Evolutionary conservation across 2,329 filamentous ascomycete genomes (phyloP), one percentile per base, ranked within the genome.

Genomic region (Fusarium sp.): DNA sequence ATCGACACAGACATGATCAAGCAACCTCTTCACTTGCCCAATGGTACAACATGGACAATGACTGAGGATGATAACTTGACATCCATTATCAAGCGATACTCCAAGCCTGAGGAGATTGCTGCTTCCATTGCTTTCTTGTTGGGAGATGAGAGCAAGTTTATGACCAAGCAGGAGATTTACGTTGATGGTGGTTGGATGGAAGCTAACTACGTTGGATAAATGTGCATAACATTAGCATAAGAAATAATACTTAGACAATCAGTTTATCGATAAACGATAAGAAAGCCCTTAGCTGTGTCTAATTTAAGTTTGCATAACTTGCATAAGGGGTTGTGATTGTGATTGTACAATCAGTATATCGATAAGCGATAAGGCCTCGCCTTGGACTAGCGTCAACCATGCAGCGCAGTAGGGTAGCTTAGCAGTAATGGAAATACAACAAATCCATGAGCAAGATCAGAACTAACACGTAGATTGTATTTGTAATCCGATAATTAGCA

Each of bases 111-210:
- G 5, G 77, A 80, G 24, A 58, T 80, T 27, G 74, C 78, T 1
- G 73, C 74, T 1, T 65, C 74, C 0, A 75, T 80, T n/a, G 74
- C 72, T 0, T 80, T 78, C 24, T 65, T 80, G 0, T 62, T 80
- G 2, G 69, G 76, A 4, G 75, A 78, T 20, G 78, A 80, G 65
- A 77, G 73, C 58, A 77, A 68, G 44, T 79, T 78, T 29, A 71
- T 80, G 41, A 75, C 73, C 18, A 75, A 75, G 44, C 69, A 74
- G 32, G 71, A 75, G 48, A 74, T 74, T 58, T 74, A 71, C 5
- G 73, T 79, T 1, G 77, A 80, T 27, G 77, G 78, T 13, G 75
- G 78, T 0, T 78, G 72, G 73, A 70, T 73, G 68, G 73, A 75
- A 25, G 40, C 62, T 12, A 74, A 74, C 25, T 74, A 74, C 30